phyloP scores from a whole-genome alignment of 805 yeast genomes.

The Maudiozyma bulderi region DNA sequence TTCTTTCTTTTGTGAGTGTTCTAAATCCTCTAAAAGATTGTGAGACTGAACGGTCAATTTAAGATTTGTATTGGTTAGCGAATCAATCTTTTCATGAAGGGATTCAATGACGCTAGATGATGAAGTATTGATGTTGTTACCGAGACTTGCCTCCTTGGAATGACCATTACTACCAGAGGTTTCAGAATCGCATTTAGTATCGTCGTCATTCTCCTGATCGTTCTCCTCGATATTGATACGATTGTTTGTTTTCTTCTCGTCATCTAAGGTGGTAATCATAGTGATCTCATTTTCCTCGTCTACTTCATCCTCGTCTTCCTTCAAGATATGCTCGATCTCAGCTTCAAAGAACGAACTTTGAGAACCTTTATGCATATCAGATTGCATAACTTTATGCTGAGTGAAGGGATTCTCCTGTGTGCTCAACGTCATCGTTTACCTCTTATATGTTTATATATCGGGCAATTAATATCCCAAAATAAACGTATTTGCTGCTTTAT shows the following conservation, averaged over 20 bases:
- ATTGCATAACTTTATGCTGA: background rate
- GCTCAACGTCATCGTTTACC: background rate
- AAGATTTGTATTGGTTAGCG: constrained; percentile 35
- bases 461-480: no score
- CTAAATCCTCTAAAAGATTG: constrained; percentile 45
- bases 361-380: background rate
- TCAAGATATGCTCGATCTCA: constrained; percentile 2
- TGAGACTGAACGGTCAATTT: constrained; percentile 33
- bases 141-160: background rate
- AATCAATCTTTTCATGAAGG: constrained; percentile 42
- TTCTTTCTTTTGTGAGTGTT: constrained; percentile 34
- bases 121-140: background rate
- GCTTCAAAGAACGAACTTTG: constrained; percentile 3
- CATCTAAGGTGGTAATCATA: background rate
- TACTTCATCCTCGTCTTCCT: constrained; percentile 1
- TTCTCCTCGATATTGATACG: background rate
- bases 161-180: background rate
- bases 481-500: no score
- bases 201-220: background rate
- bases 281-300: background rate
- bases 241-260: background rate
- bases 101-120: constrained; percentile 32
- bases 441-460: no score
- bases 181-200: background rate
- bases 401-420: background rate